Base-by-base conservation (phyloP, 78 protist species). In the Dictyostelium discoideum region DNA sequence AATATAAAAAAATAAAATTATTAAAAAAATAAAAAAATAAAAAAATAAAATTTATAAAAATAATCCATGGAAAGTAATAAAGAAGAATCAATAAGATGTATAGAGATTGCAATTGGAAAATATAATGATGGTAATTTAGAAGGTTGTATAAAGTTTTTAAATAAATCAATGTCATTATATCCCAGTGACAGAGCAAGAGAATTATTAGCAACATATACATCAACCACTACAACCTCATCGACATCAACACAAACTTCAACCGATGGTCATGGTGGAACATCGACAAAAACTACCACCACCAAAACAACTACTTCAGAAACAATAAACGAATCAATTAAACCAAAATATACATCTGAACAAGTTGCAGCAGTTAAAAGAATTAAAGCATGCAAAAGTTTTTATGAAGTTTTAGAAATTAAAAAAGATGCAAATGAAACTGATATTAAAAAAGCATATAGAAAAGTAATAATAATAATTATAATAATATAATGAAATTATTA, bases 41-140 rank as follows among this genome's bases (percentile, higher is more conserved):
- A 42, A 42, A 32, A 32, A 32, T 42, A 42, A 42, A 42, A 42
- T 42, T 42, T 42, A 42, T 42, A 42, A 42, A 42, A 42, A 60
- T 60, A 60, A 60, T 32, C 37, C 37, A 93, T 93, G 96, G 96
- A 93, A 18, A 89, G 96, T 54, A 93, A 93, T 39, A 93, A 44
- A 80, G 96, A 93, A 60, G 96, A 93, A 67, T 92, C 96, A 50
- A 29, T 86, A 13, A 73, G 96, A 84, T 86, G 94, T 63, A 83
- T 93, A 24, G 96, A 93, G n/a, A 85, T 93, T 39, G 96, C 96
- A 5, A 24, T 77, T 22, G 5, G 24, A 18, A 87, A 82, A 42
- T 81, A 81, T 18, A 60, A 37, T 16, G 85, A 82, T 2, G 88
- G 88, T 3, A 90, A 90, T 44, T 69, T 81, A 32, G 95, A 90